A percentile compares a stretch with the other conserved stretches of the same genome.
Evolutionary conservation across 305 asterid species (phyloP).

Genomic region (Solanum chacoense): DNA sequence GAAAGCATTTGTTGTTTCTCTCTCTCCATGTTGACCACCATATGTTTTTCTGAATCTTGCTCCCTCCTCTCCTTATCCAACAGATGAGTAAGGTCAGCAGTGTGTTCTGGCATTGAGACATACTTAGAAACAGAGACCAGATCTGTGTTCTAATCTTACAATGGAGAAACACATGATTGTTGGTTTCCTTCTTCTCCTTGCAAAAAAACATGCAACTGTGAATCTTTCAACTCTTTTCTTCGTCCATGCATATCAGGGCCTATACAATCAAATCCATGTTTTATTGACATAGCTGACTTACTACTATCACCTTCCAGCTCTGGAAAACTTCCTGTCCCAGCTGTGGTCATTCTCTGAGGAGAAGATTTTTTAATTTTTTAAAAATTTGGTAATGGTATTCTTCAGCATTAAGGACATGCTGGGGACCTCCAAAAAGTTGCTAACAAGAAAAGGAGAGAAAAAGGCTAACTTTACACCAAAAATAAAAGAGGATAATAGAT

Average conservation of each 20-base stretch:
- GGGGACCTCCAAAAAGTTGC: background rate
- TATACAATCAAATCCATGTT: background rate
- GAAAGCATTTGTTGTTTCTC: background rate
- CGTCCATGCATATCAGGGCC: background rate
- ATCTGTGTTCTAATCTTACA: background rate
- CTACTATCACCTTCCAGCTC: background rate
- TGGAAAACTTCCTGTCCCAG: background rate
- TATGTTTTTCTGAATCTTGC: background rate
- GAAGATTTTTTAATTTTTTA: background rate
- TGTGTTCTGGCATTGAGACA: background rate
- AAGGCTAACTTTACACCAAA: background rate
- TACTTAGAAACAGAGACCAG: background rate
- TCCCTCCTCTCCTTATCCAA: background rate
- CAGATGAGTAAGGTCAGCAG: background rate
- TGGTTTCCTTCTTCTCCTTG: background rate
- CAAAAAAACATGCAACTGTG: background rate
- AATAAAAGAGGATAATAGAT: background rate
- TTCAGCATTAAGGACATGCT: background rate
- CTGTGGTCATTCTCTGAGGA: background rate
- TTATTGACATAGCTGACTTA: background rate
- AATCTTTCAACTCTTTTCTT: background rate
- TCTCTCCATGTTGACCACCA: background rate
- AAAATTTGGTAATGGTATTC: background rate
- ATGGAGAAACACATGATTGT: background rate
- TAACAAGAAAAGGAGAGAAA: background rate